Conservation (phyloP, 2,329 filamentous ascomycete genomes). For the Rutstroemia sp. region DNA sequence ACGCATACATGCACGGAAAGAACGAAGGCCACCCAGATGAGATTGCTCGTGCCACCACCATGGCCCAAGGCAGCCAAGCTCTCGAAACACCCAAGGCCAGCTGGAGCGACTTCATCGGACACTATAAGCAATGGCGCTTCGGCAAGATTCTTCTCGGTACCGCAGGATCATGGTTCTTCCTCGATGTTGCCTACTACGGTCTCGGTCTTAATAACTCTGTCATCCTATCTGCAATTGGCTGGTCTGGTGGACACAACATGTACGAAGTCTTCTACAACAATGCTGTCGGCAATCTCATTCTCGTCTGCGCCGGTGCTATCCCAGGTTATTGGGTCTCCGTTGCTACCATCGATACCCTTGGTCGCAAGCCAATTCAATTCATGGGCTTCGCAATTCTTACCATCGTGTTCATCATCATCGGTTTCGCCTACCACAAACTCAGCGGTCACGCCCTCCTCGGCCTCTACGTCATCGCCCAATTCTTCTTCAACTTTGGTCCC, state of each 20-base stretch:
- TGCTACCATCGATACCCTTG: constrained; percentile 65
- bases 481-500: constrained; percentile 60
- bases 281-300: constrained; percentile 69
- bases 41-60: constrained; percentile 62
- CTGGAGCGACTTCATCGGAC: constrained; percentile 60
- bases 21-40: constrained; percentile 58
- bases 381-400: constrained; percentile 56
- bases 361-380: constrained; percentile 70
- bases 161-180: constrained; percentile 77
- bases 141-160: constrained; percentile 67
- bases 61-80: constrained; percentile 52
- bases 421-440: constrained; percentile 49
- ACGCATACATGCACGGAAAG: constrained; percentile 63
- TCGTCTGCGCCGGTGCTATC: constrained; percentile 69
- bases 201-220: constrained; percentile 69
- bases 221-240: constrained; percentile 67
- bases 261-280: constrained; percentile 65
- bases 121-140: constrained; percentile 67
- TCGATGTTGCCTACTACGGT: constrained; percentile 49
- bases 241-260: constrained; percentile 52
- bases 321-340: constrained; percentile 78
- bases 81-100: constrained; percentile 57
- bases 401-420: constrained; percentile 54
- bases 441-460: constrained; percentile 45
- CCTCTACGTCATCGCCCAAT: constrained; percentile 58